phyloP scores from a whole-genome alignment of 257 asterid species.

The Asclepias syriaca region DNA sequence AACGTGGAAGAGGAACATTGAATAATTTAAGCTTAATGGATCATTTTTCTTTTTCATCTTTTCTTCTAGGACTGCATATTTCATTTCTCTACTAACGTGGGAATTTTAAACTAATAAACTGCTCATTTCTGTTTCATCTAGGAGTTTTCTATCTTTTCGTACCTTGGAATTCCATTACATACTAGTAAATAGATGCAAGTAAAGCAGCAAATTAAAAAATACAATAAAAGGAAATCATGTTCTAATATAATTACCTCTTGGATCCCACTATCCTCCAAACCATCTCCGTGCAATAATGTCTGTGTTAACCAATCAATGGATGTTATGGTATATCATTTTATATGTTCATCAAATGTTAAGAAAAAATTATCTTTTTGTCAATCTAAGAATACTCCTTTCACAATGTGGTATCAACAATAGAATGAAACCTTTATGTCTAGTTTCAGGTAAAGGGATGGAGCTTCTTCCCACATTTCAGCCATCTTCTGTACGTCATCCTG shows the following conservation, averaged over 20 bases:
- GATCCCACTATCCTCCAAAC: conserved; percentile 69
- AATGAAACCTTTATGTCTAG: conserved; percentile 70
- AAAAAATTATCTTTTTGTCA: background rate
- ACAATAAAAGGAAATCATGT: conserved; percentile 15
- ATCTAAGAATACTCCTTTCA: background rate
- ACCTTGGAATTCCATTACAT: background rate
- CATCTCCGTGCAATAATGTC: conserved; percentile 87
- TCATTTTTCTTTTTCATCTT: background rate
- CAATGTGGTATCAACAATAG: background rate
- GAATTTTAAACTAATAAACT: background rate
- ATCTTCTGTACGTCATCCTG: conserved; percentile 64
- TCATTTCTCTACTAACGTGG: background rate
- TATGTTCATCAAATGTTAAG: background rate
- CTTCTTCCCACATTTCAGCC: conserved; percentile 92
- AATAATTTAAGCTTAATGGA: background rate
- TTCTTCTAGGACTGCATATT: background rate
- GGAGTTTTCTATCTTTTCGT: background rate
- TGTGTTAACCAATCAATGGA: conserved; percentile 29
- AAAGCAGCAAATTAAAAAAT: background rate
- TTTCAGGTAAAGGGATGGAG: conserved; percentile 76
- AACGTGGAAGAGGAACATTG: background rate
- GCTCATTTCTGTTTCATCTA: background rate
- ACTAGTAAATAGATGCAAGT: background rate
- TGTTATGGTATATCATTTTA: background rate
- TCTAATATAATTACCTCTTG: conserved; percentile 70